These are phyloP conservation scores for Elaeis guineensis DNA, from an alignment of 176 grass and related monocot species.

Conservation along the genomic window DNA sequence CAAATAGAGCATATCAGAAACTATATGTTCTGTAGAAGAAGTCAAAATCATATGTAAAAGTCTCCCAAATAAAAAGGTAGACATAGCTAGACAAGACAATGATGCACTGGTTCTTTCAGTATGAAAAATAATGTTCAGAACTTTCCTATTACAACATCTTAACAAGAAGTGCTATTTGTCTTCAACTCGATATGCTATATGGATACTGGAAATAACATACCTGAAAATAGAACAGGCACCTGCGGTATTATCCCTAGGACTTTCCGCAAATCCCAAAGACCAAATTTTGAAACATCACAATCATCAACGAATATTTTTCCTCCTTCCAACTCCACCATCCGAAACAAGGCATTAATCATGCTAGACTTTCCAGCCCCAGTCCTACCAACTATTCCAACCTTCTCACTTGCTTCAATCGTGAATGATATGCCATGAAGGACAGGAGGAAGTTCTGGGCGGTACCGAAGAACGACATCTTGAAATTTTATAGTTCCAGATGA, in stretches of 20 bases:
- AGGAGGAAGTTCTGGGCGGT: slow-evolving; percentile 87
- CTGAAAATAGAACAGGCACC: slow-evolving; percentile 93
- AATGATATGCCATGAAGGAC: slow-evolving; percentile 98
- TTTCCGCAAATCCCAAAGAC: slow-evolving; percentile 94
- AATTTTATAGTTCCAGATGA: slow-evolving; percentile 75
- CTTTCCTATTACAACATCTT: no score
- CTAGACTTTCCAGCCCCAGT: slow-evolving; percentile 97
- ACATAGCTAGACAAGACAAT: no score
- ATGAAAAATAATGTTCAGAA: no score
- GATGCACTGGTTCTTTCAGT: no score
- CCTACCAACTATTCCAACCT: slow-evolving; percentile 91
- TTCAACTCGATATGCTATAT: no score
- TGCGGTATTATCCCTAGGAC: slow-evolving; percentile 98
- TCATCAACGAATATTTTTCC: slow-evolving; percentile 77
- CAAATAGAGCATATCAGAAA: no score
- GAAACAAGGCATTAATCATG: slow-evolving; percentile 97
- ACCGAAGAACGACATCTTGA: slow-evolving; percentile 84
- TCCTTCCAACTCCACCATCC: slow-evolving; percentile 82
- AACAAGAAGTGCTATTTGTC: no score
- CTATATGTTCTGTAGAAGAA: no score
- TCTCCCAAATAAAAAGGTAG: no score
- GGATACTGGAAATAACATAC: slow-evolving; percentile 21
- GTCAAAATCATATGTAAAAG: no score
- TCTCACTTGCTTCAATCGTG: slow-evolving; percentile 86
- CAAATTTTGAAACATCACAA: slow-evolving; percentile 76